Conservation (phyloP, 2,329 filamentous ascomycete genomes). For the Sporothrix pallida region DNA sequence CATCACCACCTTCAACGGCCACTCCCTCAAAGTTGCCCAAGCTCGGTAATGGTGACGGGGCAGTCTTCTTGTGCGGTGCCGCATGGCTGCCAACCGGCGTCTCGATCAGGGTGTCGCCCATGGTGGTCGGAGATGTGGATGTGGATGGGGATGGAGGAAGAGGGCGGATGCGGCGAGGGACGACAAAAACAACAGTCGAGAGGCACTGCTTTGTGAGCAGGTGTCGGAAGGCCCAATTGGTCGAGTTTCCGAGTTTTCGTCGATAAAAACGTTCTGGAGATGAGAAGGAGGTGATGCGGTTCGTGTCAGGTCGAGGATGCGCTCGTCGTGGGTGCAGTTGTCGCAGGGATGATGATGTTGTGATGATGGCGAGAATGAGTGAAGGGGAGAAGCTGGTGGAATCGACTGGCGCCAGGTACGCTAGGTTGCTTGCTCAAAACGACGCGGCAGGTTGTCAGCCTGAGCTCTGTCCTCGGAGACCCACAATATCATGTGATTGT, state of each 20-base stretch:
- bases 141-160: not conserved
- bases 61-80: constrained; percentile 80
- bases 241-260: not conserved
- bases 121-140: constrained; percentile 46
- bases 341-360: constrained; percentile 19
- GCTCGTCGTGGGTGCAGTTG: not conserved
- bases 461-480: not conserved
- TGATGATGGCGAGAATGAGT: constrained; percentile 26
- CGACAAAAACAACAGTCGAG: not conserved
- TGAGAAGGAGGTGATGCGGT: not conserved
- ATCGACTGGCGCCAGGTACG: constrained; percentile 21
- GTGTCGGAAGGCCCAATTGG: not conserved
- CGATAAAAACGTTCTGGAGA: not conserved
- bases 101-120: constrained; percentile 89
- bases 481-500: not conserved
- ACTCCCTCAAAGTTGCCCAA: constrained; percentile 89
- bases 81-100: constrained; percentile 71
- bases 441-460: constrained; percentile 36
- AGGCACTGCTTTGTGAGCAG: constrained; percentile 9
- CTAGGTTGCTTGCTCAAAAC: constrained; percentile 17
- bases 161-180: not conserved
- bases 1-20: constrained; percentile 80
- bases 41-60: constrained; percentile 81
- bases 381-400: constrained; percentile 32
- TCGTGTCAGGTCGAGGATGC: not conserved